A percentile compares a stretch with the other conserved stretches of the same genome.
These are phyloP conservation scores for Singerocomus rubriflavus DNA, from an alignment of 1,284 basidiomycete genomes.

Conservation along the genomic window DNA sequence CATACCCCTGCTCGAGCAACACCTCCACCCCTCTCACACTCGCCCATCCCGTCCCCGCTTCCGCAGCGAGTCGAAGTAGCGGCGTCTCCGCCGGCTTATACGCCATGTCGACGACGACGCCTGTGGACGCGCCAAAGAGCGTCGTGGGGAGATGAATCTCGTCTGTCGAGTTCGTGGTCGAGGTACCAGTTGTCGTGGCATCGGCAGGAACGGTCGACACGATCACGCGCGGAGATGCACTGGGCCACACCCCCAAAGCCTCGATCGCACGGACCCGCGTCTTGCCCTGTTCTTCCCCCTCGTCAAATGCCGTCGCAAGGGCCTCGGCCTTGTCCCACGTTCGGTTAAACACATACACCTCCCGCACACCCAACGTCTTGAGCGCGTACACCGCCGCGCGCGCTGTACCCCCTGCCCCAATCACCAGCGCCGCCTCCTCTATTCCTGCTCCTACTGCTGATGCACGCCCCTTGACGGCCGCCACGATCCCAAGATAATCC, in stretches of 20 bases:
- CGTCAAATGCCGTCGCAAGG: conserved; percentile 65
- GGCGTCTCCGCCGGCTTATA: conserved; percentile 83
- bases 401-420: conserved; percentile 91
- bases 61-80: conserved; percentile 54
- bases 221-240: conserved; percentile 69
- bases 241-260: conserved; percentile 54
- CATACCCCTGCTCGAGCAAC: conserved; percentile 82
- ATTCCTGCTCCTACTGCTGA: conserved; percentile 1
- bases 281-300: conserved; percentile 43
- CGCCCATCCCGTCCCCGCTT: conserved; percentile 58
- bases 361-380: conserved; percentile 61
- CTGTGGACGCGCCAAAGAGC: conserved; percentile 48
- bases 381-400: conserved; percentile 91
- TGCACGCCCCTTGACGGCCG: conserved; percentile 47
- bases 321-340: conserved; percentile 71
- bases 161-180: conserved; percentile 32
- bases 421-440: conserved; percentile 63
- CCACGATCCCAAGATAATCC: conserved; percentile 85
- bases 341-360: conserved; percentile 85
- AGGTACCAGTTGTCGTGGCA: conserved; percentile 43
- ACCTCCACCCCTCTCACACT: conserved; percentile 79
- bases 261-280: conserved; percentile 55
- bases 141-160: conserved; percentile 54
- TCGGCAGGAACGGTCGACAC: conserved; percentile 84
- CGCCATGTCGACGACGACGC: conserved; percentile 88